Conservation (phyloP, 2,329 filamentous ascomycete species). For the Teratosphaeria pseudoeucalypti region DNA sequence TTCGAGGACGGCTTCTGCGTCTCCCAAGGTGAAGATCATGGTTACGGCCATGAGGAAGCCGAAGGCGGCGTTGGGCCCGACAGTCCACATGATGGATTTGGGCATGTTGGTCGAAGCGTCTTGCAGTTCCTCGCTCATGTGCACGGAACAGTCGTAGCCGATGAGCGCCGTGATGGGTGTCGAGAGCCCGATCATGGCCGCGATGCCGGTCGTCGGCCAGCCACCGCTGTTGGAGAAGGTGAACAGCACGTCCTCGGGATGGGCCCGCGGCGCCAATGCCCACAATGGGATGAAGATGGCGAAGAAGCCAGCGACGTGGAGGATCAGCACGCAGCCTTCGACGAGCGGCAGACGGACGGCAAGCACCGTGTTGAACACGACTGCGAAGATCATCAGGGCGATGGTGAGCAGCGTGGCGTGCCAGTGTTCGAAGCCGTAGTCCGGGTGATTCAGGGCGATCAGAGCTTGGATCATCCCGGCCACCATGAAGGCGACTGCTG, state of each 20-base stretch:
- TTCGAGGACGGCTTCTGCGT: neutral
- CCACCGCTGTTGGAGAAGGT: conserved; percentile 14
- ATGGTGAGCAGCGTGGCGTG: conserved; percentile 34
- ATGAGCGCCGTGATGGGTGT: conserved; percentile 15
- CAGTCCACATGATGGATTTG: conserved; percentile 11
- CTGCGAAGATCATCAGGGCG: conserved; percentile 11
- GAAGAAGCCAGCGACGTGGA: conserved; percentile 28
- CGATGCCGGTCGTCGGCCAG: conserved; percentile 26
- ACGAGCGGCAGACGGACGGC: conserved; percentile 18
- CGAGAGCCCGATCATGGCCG: conserved; percentile 32
- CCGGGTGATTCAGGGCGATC: conserved; percentile 3
- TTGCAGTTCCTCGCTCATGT: conserved; percentile 15
- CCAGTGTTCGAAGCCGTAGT: conserved; percentile 15
- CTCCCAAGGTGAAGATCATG: conserved; percentile 24
- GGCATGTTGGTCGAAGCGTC: conserved; percentile 13
- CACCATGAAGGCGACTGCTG: conserved; percentile 29
- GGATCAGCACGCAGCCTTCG: conserved; percentile 17
- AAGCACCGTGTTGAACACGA: conserved; percentile 21
- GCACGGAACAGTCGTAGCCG: conserved; percentile 16
- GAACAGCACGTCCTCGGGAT: conserved; percentile 7
- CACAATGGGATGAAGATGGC: conserved; percentile 18
- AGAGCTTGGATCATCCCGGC: conserved; percentile 32
- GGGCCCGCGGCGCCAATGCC: conserved; percentile 15
- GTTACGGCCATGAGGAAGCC: conserved; percentile 19
- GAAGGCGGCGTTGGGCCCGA: conserved; percentile 13